phyloP scores from a whole-genome alignment of 331 rosid species.

The Quercus lobata region DNA sequence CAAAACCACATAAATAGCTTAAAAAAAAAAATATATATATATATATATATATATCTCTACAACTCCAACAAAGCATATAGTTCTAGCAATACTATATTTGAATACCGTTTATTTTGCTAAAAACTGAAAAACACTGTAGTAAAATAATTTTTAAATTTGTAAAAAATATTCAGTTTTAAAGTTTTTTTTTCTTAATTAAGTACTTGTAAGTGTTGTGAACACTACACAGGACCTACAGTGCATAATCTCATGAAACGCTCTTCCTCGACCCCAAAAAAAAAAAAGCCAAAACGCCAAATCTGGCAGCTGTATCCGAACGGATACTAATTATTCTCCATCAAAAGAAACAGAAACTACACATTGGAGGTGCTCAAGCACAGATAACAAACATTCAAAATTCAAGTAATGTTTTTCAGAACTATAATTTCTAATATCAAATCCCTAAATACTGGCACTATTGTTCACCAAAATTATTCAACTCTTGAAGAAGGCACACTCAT shows the following conservation, averaged over 20 bases:
- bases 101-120: rapidly evolving
- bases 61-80: not conserved
- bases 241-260: too few species aligned
- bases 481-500: conserved; percentile 12
- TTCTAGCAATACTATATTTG: too few species aligned
- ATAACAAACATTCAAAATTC: conserved; percentile 17
- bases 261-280: too few species aligned
- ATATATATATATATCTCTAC: not conserved
- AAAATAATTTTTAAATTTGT: too few species aligned
- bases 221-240: rapidly evolving
- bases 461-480: conserved; percentile 29
- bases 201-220: rapidly evolving
- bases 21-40: not conserved
- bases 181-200: too few species aligned
- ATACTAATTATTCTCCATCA: conserved; percentile 11
- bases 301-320: too few species aligned
- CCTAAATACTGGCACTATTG: conserved; percentile 12
- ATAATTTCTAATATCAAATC: conserved; percentile 17
- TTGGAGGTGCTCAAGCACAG: conserved; percentile 10
- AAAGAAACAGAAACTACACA: not conserved
- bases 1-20: not conserved
- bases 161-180: too few species aligned
- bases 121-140: too few species aligned
- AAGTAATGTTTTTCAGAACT: conserved; percentile 14
- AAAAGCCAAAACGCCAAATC: too few species aligned